Evolutionary conservation across 2,329 filamentous ascomycete genomes (phyloP).

Genomic region (Karstenula rhodostoma): DNA sequence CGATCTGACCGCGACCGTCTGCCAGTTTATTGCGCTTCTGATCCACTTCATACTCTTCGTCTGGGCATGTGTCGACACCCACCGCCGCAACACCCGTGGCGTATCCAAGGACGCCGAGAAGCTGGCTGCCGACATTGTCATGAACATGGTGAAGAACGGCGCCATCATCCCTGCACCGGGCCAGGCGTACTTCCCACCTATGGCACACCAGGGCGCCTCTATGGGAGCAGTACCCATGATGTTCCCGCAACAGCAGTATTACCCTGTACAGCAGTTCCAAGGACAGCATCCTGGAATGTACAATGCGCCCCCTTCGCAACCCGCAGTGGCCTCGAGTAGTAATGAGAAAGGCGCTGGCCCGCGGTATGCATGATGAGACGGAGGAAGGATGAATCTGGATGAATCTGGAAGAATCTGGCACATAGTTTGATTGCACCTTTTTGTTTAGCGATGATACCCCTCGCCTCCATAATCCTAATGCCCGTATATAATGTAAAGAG

Average conservation of each 20-base stretch:
- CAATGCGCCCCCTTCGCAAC: conserved; percentile 10
- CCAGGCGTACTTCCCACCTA: conserved; percentile 25
- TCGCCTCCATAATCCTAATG: conserved; percentile 15
- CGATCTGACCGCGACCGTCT: conserved; percentile 35
- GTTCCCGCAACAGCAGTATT: conserved; percentile 14
- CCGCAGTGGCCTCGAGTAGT: conserved; percentile 19
- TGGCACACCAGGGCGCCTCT: conserved; percentile 15
- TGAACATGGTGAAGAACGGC: conserved; percentile 44
- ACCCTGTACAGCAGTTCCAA: conserved; percentile 18
- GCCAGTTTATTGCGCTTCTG: conserved; percentile 40
- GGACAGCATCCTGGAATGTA: conserved; percentile 13
- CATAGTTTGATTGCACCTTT: background rate
- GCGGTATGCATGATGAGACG: conserved; percentile 26
- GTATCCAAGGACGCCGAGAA: conserved; percentile 43
- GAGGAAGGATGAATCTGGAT: background rate
- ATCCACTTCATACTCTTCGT: conserved; percentile 48
- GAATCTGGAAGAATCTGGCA: background rate
- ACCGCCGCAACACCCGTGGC: conserved; percentile 31
- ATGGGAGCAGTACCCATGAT: background rate
- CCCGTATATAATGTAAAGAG: background rate
- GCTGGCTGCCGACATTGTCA: conserved; percentile 42
- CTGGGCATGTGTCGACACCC: conserved; percentile 50
- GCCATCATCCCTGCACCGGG: conserved; percentile 37
- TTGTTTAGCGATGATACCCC: conserved; percentile 11
- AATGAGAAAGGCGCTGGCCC: conserved; percentile 27